These are phyloP conservation scores for Hygrophorus russula DNA, from an alignment of 768 basidiomycete species.

Conservation along the genomic window DNA sequence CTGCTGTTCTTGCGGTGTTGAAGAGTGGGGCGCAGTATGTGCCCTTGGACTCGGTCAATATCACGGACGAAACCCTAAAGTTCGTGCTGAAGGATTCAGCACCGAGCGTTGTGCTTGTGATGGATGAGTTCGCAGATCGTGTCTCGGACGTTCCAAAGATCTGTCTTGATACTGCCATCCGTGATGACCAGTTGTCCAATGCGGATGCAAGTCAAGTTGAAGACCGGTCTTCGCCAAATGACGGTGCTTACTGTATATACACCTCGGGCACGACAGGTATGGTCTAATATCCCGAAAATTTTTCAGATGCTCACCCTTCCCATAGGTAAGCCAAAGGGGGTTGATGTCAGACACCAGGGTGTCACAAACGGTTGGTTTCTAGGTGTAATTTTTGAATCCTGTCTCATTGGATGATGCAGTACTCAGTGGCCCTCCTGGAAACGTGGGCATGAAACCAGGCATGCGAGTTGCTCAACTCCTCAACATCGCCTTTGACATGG, in stretches of 20 bases:
- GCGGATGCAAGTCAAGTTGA: slow-evolving; percentile 11
- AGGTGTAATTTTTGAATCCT: slow-evolving; percentile 9
- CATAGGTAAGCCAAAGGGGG: too few species aligned
- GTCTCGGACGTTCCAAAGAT: background rate
- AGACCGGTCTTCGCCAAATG: slow-evolving; percentile 14
- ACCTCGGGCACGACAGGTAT: slow-evolving; percentile 36
- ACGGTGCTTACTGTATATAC: slow-evolving; percentile 34
- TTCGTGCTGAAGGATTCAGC: slow-evolving; percentile 28
- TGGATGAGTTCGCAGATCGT: slow-evolving; percentile 17
- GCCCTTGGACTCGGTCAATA: slow-evolving; percentile 34
- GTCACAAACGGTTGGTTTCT: too few species aligned
- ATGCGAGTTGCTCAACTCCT: slow-evolving; percentile 46
- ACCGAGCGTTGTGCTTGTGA: slow-evolving; percentile 24
- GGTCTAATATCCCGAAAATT: slow-evolving; percentile 36
- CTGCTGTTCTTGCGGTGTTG: slow-evolving; percentile 32
- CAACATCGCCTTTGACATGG: slow-evolving; percentile 60
- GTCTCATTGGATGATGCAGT: slow-evolving; percentile 16
- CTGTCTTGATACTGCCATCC: slow-evolving; percentile 13
- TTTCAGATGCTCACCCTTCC: slow-evolving; percentile 10
- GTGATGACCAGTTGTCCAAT: slow-evolving; percentile 8
- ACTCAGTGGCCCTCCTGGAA: slow-evolving; percentile 37
- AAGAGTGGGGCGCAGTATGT: slow-evolving; percentile 38
- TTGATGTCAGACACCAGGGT: too few species aligned
- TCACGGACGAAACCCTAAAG: slow-evolving; percentile 31
- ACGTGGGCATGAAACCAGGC: slow-evolving; percentile 46